Base-by-base conservation (phyloP, 164 flowering plant genomes). In the Sedum album region DNA sequence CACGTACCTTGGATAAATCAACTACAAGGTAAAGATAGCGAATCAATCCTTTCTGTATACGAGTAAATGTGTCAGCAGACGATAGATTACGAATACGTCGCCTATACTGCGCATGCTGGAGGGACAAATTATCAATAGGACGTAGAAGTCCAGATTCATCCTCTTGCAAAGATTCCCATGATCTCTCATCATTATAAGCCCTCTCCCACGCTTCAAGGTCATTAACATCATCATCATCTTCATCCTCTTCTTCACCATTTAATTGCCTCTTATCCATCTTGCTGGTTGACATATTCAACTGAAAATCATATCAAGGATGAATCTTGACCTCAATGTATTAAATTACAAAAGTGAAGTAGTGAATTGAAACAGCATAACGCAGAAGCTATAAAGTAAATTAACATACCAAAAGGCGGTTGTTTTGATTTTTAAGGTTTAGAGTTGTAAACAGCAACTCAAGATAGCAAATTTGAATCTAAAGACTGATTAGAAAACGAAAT, bases 11-110 rank as follows among this genome's bases (percentile, higher is more conserved):
- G 42, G 98, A 93, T 68, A 93, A 84, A 74, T 93, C 98, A 33
- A 93, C 73, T 53, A 93, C 86, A 61, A 91, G 74, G 73, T 80
- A 91, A 60, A 93, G 87, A 73, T 79, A 93, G 8, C 97, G 92
- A 72, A 93, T 93, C 36, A 93, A 90, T 31, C 98, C 98, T 68
- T 88, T 91, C 71, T 91, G 98, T 61, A 93, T 91, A 55, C 97
- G 77, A 70, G 82, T 69, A 51, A 82, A 31, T 0, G 83, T 20
- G 4, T 86, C 64, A 0, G 80, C 13, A 15, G 93, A 71, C 20
- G 82, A 71, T 28, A 83, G 79, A 35, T 86, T 66, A 15, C 92
- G 89, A 36, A 88, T 78, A 26, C 98, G 92, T 17, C 93, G 76
- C 2, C 94, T 84, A 71, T 91, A 93, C 79, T 93, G 98, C 31